A percentile compares a stretch with the other conserved stretches of the same genome.
Conservation (phyloP, 257 asterid genomes). For the Craterostigma plantagineum region DNA sequence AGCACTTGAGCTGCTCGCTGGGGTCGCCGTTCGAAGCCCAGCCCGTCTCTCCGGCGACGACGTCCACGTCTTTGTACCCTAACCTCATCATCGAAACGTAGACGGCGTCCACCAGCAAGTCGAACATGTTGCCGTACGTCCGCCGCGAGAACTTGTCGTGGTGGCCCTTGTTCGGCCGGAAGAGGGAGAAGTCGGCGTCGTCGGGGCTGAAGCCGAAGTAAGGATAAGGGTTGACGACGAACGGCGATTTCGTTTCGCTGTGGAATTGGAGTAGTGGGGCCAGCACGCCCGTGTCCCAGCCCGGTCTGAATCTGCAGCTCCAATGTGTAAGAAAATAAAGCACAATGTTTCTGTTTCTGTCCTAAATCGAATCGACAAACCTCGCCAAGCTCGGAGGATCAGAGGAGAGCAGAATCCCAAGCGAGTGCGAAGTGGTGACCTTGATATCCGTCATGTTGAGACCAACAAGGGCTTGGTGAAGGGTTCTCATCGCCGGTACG, state of each 20-base stretch:
- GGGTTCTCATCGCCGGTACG: conserved; percentile 51
- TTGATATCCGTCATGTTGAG: conserved; percentile 24
- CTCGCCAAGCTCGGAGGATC: conserved; percentile 53
- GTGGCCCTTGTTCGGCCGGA: conserved; percentile 17
- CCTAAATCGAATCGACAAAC: too few species aligned
- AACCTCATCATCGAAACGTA: conserved; percentile 46
- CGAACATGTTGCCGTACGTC: conserved; percentile 62
- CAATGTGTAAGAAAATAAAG: too few species aligned
- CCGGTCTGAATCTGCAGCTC: too few species aligned
- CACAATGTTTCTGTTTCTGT: too few species aligned
- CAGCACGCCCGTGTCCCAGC: conserved; percentile 57
- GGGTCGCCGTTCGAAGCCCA: conserved; percentile 64
- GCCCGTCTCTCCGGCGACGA: conserved; percentile 73
- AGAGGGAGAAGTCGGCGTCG: conserved; percentile 24
- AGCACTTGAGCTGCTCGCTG: conserved; percentile 52
- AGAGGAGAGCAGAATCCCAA: conserved; percentile 44
- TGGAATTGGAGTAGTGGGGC: conserved; percentile 51
- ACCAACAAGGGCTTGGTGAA: conserved; percentile 33
- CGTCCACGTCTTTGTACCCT: conserved; percentile 59
- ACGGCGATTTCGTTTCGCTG: conserved; percentile 46
- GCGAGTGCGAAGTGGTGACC: conserved; percentile 66
- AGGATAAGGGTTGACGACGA: conserved; percentile 92
- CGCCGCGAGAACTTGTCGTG: conserved; percentile 20
- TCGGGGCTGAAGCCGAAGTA: conserved; percentile 51
- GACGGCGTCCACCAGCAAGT: conserved; percentile 54